A percentile compares a stretch with the other conserved stretches of the same genome.
Evolutionary conservation across 2,329 filamentous ascomycete genomes (phyloP).

Genomic region (Colletotrichum tabaci): DNA sequence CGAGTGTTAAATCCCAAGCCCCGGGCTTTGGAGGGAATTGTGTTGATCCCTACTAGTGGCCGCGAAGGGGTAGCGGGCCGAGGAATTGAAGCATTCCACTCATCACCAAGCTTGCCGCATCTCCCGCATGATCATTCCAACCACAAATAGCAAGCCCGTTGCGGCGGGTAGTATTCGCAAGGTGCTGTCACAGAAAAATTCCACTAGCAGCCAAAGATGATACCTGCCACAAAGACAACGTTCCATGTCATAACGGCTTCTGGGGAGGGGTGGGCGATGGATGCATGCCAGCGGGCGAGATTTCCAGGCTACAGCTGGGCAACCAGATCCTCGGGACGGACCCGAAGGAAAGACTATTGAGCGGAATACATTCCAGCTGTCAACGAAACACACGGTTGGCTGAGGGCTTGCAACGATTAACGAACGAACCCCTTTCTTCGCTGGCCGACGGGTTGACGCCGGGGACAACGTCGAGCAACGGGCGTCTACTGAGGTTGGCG

Average conservation of each 20-base stretch:
- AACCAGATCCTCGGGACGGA: constrained; percentile 33
- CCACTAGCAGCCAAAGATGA: background rate
- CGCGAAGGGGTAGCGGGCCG: background rate
- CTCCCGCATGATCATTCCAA: background rate
- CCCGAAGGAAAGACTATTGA: background rate
- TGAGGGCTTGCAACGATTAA: background rate
- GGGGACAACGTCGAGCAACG: constrained; percentile 6
- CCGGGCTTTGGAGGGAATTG: background rate
- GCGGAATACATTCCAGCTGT: background rate
- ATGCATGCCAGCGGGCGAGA: background rate
- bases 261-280: background rate
- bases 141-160: background rate
- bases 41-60: background rate
- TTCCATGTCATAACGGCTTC: constrained; percentile 32
- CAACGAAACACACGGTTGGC: constrained; percentile 8
- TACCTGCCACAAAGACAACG: background rate
- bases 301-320: background rate
- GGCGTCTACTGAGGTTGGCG: background rate
- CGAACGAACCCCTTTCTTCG: background rate
- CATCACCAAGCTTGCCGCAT: background rate
- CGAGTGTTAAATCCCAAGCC: background rate
- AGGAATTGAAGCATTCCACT: constrained; percentile 25
- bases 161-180: background rate
- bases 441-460: background rate
- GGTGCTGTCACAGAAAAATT: background rate